These are phyloP conservation scores for Acanthamoeba royreba DNA, from an alignment of 208 protist species.

Conservation along the genomic window DNA sequence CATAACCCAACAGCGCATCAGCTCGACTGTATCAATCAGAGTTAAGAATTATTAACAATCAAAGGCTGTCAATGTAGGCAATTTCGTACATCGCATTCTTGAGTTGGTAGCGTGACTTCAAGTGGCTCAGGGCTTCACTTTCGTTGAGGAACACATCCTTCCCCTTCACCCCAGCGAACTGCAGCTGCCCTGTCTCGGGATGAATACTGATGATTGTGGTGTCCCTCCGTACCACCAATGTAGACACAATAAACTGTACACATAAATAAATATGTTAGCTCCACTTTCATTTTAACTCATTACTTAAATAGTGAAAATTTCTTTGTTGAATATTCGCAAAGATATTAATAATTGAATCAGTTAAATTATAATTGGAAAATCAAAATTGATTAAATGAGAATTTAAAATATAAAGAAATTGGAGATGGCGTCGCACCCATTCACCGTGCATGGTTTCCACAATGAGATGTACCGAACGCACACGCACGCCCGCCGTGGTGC, in stretches of 20 bases:
- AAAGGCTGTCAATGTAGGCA: neutral
- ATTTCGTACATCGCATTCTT: constrained; percentile 62
- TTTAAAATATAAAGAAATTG: neutral
- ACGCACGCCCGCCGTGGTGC: neutral
- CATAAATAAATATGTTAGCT: neutral
- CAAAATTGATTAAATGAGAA: neutral
- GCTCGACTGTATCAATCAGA: constrained; percentile 6
- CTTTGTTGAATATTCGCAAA: too few species aligned
- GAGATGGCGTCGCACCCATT: constrained; percentile 3
- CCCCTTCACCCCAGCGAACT: constrained; percentile 51
- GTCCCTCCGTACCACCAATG: constrained; percentile 64
- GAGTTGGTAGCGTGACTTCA: neutral
- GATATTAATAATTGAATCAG: neutral
- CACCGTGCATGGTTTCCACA: neutral
- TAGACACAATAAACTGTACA: constrained; percentile 73
- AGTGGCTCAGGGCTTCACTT: constrained; percentile 40
- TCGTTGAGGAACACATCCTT: constrained; percentile 63
- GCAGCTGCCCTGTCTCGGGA: constrained; percentile 57
- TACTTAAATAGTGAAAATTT: neutral
- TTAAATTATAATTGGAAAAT: neutral
- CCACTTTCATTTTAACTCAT: neutral
- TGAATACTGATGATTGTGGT: constrained; percentile 78
- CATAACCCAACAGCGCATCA: constrained; percentile 61
- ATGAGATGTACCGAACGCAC: neutral
- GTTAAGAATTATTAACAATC: neutral